Conservation (phyloP, 495 filamentous ascomycete species). For the Hypoxylon cercidicola region DNA sequence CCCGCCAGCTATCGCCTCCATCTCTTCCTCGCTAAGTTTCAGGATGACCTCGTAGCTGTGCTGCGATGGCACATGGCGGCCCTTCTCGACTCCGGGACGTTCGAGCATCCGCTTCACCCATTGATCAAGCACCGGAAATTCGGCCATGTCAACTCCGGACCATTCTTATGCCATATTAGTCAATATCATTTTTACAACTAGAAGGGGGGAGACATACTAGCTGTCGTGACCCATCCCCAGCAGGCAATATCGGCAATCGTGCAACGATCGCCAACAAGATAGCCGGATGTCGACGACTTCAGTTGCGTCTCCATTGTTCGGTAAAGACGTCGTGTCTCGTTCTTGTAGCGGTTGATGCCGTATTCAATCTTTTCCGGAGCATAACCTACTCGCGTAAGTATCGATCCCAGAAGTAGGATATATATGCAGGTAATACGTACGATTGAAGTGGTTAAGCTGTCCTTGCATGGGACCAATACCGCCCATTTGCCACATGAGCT, state of each 20-base stretch:
- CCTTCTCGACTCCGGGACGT: conserved; percentile 78
- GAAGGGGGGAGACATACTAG: conserved; percentile 42
- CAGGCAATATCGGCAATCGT: conserved; percentile 87
- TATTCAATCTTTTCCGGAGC: conserved; percentile 90
- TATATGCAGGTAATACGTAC: conserved; percentile 45
- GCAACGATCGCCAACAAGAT: conserved; percentile 79
- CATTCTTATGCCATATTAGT: conserved; percentile 59
- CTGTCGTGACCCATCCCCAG: conserved; percentile 76
- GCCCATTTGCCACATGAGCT: conserved; percentile 66
- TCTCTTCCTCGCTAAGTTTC: conserved; percentile 53
- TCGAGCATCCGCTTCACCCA: conserved; percentile 73
- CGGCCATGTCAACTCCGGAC: conserved; percentile 78
- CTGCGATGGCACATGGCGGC: conserved; percentile 76
- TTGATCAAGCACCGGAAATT: conserved; percentile 76
- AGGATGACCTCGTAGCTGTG: conserved; percentile 68
- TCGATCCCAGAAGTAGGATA: not conserved
- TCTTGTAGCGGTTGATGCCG: conserved; percentile 82
- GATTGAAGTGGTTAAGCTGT: conserved; percentile 87
- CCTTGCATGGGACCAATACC: conserved; percentile 94
- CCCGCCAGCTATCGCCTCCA: conserved; percentile 63
- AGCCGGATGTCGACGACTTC: conserved; percentile 67
- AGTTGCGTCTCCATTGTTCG: conserved; percentile 81
- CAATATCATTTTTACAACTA: not conserved
- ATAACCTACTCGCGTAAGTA: conserved; percentile 59
- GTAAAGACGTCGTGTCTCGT: conserved; percentile 85